Base-by-base conservation (phyloP, 768 basidiomycete genomes). In the Lactarius deliciosus region DNA sequence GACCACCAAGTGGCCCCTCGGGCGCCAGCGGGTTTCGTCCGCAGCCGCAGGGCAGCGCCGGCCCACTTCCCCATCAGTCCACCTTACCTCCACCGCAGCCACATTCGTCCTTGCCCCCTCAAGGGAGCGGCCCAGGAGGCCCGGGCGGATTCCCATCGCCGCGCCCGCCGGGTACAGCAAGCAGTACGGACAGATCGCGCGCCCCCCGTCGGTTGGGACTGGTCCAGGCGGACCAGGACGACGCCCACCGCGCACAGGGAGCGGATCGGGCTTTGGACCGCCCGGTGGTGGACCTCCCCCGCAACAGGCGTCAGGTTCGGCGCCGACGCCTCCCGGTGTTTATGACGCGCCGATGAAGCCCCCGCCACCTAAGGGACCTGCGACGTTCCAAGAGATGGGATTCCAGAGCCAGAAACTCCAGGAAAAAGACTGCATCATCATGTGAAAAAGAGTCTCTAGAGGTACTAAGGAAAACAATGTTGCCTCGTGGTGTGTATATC, bases 311-410 rank as follows among this genome's bases (percentile, higher is more conserved):
- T 36, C 65, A 22, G 36, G 20, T 22, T 58, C 61, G 13, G 64
- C n/a, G n/a, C 22, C 50, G 57, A 60, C 28, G 36, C 54, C 62
- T 40, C 57, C 38, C 36, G 32, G 2, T 38, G 4, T 32, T 22
- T 56, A 50, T 32, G 55, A 59, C n/a, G 60, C 65, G 4, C 61
- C 68, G 25, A 68, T 61, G 9, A 62, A 61, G 16, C 70, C 69
- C n/a, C 69, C 70, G 4, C 69, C 72, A 20, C 65, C 64, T 60
- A 78, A 77, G 60, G 82, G 87, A 1, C 85, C 91, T 1, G 81
- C 88, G 73, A 95, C 94, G 54, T 96, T 97, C 78, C 91, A 89
- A 25, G 94, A 96, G 81, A 95, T 97, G 94, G 95, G 95, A 0
- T 89, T 94, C 73, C 84, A 87, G 38, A 88, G 89, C 15, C 85